Evolutionary conservation across 106 monocot species (phyloP).

Genomic region (Iris macrosiphon): DNA sequence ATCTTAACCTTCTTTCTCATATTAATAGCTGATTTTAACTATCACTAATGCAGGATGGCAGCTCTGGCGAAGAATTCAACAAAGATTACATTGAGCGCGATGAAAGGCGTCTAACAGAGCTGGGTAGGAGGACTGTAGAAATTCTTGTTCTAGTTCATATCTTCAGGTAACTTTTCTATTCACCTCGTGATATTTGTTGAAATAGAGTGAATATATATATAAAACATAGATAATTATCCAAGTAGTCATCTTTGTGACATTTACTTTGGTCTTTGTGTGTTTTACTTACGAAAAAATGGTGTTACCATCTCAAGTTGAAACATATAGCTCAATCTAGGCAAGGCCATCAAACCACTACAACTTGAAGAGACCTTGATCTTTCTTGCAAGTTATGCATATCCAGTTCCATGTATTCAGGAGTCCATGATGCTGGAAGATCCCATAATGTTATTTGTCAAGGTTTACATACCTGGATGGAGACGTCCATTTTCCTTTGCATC

Average conservation of each 20-base stretch:
- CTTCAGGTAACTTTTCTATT: slow-evolving; percentile 57
- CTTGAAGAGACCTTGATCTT: too few species aligned
- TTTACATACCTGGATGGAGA: not conserved
- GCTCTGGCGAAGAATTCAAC: slow-evolving; percentile 61
- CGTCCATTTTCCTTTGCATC: not conserved
- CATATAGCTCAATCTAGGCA: not conserved
- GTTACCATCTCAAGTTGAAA: not conserved
- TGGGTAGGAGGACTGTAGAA: slow-evolving; percentile 81
- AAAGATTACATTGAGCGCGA: slow-evolving; percentile 91
- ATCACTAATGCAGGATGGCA: slow-evolving; percentile 52
- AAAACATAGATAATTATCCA: too few species aligned
- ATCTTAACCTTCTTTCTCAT: too few species aligned
- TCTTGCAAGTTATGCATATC: not conserved
- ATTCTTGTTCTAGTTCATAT: slow-evolving; percentile 85
- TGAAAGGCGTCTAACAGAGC: slow-evolving; percentile 78
- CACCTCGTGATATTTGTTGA: not conserved
- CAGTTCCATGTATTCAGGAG: not conserved
- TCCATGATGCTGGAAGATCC: too few species aligned
- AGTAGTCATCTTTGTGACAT: too few species aligned
- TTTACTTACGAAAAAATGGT: not conserved
- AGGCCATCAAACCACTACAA: too few species aligned
- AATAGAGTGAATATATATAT: too few species aligned
- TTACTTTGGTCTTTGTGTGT: too few species aligned
- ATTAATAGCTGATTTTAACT: too few species aligned
- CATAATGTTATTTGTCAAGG: not conserved